Percentiles rank a stretch among this genome's conserved stretches.
phyloP scores from a whole-genome alignment of 768 basidiomycete genomes.

The Mycena epipterygia region DNA sequence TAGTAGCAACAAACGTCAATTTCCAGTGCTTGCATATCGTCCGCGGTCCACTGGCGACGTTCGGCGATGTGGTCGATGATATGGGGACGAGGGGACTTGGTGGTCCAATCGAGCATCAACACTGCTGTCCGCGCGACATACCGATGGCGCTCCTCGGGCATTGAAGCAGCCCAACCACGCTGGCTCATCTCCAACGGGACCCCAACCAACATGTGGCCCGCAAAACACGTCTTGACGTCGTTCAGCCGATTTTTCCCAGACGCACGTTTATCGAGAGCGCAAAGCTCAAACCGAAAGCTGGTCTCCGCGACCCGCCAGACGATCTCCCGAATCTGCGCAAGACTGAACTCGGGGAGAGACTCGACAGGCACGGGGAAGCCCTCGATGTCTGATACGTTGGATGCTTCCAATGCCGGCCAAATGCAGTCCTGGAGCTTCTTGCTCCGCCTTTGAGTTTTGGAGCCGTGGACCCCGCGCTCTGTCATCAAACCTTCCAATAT shows the following conservation, averaged over 20 bases:
- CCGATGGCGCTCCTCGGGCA: no score
- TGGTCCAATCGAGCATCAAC: background rate
- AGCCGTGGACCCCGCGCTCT: no score
- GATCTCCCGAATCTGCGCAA: background rate
- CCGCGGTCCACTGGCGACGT: background rate
- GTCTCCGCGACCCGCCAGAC: slow-evolving; percentile 5
- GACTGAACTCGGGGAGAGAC: background rate
- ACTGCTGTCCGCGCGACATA: background rate
- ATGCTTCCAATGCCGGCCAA: background rate
- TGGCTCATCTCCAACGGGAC: background rate
- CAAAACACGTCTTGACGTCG: background rate
- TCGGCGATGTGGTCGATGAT: background rate
- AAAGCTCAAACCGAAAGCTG: no score
- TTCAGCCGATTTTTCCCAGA: background rate
- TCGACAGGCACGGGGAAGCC: no score
- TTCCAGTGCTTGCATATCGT: background rate
- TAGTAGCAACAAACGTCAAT: background rate
- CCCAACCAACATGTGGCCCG: no score
- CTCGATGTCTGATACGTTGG: background rate
- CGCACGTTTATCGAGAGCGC: background rate
- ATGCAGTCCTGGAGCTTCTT: background rate
- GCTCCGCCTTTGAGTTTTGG: background rate
- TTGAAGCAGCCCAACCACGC: background rate
- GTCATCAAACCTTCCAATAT: no score
- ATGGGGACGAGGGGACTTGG: background rate